phyloP scores from a whole-genome alignment of 2,329 filamentous ascomycete genomes.

The Alternaria incomplexa region DNA sequence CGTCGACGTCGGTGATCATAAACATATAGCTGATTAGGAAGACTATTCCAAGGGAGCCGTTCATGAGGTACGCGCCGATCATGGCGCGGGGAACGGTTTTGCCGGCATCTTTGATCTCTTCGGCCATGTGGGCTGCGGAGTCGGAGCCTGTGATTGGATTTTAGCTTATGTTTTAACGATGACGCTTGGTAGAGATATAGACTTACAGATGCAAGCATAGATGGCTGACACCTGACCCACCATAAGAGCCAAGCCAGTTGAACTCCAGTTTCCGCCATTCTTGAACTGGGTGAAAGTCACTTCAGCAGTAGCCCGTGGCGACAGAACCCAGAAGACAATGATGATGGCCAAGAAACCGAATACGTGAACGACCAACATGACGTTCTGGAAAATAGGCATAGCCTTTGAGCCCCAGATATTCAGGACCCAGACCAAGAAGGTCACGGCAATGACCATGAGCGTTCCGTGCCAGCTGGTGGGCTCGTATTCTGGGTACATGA shows the following conservation, averaged over 20 bases:
- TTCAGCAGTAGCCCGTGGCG: slow-evolving; percentile 38
- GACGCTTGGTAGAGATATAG: background rate
- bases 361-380: slow-evolving; percentile 50
- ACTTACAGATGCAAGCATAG: slow-evolving; percentile 43
- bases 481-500: slow-evolving; percentile 51
- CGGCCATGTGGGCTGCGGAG: slow-evolving; percentile 52
- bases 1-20: slow-evolving; percentile 40
- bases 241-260: slow-evolving; percentile 47
- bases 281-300: slow-evolving; percentile 44
- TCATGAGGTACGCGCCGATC: slow-evolving; percentile 50
- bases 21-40: slow-evolving; percentile 44
- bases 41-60: slow-evolving; percentile 45
- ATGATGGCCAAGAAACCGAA: slow-evolving; percentile 55
- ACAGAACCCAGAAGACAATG: slow-evolving; percentile 46
- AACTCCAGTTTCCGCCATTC: slow-evolving; percentile 49
- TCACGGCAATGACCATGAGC: slow-evolving; percentile 56
- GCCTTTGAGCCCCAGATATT: slow-evolving; percentile 46
- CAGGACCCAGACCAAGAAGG: slow-evolving; percentile 51
- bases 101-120: slow-evolving; percentile 52
- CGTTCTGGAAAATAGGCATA: slow-evolving; percentile 45
- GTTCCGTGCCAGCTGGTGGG: slow-evolving; percentile 57
- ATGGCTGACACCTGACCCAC: slow-evolving; percentile 51
- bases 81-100: slow-evolving; percentile 51
- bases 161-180: slow-evolving; percentile 7
- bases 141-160: slow-evolving; percentile 41